Percentiles rank a stretch among this genome's conserved stretches.
Evolutionary conservation across 129 eudicot genomes (phyloP).

Genomic region (Dittrichia graveolens): DNA sequence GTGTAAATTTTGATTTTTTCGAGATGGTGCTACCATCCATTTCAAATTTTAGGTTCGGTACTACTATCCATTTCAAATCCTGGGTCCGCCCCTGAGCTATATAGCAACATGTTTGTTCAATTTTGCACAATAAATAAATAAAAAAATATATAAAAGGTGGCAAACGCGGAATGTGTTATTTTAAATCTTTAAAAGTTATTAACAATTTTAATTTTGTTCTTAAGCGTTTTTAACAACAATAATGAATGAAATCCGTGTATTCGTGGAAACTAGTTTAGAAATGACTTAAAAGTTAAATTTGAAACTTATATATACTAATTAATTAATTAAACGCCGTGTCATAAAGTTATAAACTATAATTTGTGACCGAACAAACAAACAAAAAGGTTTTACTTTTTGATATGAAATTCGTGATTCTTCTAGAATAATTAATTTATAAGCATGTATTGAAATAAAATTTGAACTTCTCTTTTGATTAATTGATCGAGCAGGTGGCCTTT

Average conservation of each 20-base stretch:
- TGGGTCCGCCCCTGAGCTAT: too few species aligned
- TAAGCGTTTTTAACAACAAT: slow-evolving; percentile 8
- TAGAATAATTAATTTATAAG: slow-evolving; percentile 4
- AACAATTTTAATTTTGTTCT: background rate
- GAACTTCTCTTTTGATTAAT: background rate
- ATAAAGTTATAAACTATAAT: background rate
- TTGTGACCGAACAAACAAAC: background rate
- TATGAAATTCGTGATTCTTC: slow-evolving; percentile 5
- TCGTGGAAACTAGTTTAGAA: background rate
- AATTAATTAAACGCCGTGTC: background rate
- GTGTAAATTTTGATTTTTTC: too few species aligned
- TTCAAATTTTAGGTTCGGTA: too few species aligned
- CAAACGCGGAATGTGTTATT: too few species aligned
- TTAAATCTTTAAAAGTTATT: background rate
- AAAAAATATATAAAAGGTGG: too few species aligned
- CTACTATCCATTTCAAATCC: too few species aligned
- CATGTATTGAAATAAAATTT: background rate
- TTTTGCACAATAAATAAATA: too few species aligned
- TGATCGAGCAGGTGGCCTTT: background rate
- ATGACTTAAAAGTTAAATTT: background rate
- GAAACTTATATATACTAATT: background rate
- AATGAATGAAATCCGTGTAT: background rate
- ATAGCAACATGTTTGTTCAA: too few species aligned
- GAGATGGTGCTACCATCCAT: too few species aligned
- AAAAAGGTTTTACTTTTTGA: background rate